Conservation (phyloP, 2,329 filamentous ascomycete genomes). For the Penicillium nordicum region DNA sequence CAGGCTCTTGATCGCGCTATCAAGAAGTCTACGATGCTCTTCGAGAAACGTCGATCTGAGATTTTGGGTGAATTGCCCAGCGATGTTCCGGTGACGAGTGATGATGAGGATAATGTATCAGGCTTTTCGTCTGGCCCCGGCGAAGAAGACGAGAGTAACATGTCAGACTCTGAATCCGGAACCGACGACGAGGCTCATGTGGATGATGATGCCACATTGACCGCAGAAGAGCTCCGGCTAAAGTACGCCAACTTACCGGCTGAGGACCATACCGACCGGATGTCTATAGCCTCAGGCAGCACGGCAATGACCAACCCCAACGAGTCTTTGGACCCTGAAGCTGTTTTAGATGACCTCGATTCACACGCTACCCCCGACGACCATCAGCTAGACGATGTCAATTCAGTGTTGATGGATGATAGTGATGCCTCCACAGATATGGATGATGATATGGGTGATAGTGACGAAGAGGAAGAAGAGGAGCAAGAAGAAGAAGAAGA, state of each 20-base stretch:
- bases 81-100: conserved; percentile 69
- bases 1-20: conserved; percentile 53
- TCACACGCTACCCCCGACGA: conserved; percentile 24
- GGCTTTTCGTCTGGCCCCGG: conserved; percentile 58
- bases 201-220: conserved; percentile 46
- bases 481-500: conserved; percentile 30
- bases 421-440: conserved; percentile 48
- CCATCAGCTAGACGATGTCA: conserved; percentile 43
- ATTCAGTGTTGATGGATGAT: conserved; percentile 45
- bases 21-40: conserved; percentile 50
- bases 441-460: conserved; percentile 49
- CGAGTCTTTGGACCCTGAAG: conserved; percentile 19
- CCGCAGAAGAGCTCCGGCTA: conserved; percentile 45
- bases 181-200: conserved; percentile 38
- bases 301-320: conserved; percentile 20
- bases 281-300: conserved; percentile 24
- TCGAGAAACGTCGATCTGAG: conserved; percentile 45
- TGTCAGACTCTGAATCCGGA: conserved; percentile 46
- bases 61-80: conserved; percentile 56
- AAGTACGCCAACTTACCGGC: conserved; percentile 46
- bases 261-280: conserved; percentile 21
- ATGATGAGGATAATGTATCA: conserved; percentile 31
- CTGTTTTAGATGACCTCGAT: conserved; percentile 20
- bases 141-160: conserved; percentile 50
- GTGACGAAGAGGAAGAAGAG: conserved; percentile 43